These are phyloP conservation scores for Eutrema heterophyllum DNA, from an alignment of 345 rosid genomes.

Conservation along the genomic window DNA sequence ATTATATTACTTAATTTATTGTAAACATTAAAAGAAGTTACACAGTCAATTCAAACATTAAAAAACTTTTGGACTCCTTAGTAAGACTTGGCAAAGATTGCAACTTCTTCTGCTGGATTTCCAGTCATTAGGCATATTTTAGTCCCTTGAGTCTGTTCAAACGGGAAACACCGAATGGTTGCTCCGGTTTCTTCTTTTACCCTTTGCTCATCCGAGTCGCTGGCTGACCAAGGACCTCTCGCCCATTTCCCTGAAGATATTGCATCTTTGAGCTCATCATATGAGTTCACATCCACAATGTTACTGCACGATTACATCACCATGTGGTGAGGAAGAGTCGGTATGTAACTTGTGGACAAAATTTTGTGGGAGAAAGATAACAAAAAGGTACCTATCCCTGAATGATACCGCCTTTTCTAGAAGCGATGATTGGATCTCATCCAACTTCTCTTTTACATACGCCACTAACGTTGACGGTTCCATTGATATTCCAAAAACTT, in stretches of 20 bases:
- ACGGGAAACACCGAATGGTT: slow-evolving; percentile 87
- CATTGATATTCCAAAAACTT: slow-evolving; percentile 88
- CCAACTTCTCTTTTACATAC: slow-evolving; percentile 83
- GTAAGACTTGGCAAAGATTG: slow-evolving; percentile 88
- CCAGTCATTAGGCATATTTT: slow-evolving; percentile 88
- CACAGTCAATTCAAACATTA: too few relatives aligned
- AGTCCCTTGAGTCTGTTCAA: slow-evolving; percentile 58
- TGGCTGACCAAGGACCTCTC: slow-evolving; percentile 92
- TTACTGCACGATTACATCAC: slow-evolving; percentile 49
- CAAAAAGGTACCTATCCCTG: slow-evolving; percentile 61
- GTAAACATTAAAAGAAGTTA: too few relatives aligned
- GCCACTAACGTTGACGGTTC: slow-evolving; percentile 60
- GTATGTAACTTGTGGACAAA: neutral
- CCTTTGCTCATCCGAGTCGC: slow-evolving; percentile 68
- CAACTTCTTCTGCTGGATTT: slow-evolving; percentile 71
- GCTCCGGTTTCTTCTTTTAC: slow-evolving; percentile 98
- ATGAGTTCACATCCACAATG: slow-evolving; percentile 80
- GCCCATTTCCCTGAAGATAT: slow-evolving; percentile 90
- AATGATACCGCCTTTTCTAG: slow-evolving; percentile 59
- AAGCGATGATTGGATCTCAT: slow-evolving; percentile 82
- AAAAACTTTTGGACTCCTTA: too few relatives aligned
- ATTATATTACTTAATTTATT: too few relatives aligned
- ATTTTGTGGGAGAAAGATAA: neutral
- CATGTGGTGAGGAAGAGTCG: neutral
- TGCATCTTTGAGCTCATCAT: slow-evolving; percentile 73